These are phyloP conservation scores for Phytophthora megakarya DNA, from an alignment of 352 stramenopile species.

Conservation along the genomic window DNA sequence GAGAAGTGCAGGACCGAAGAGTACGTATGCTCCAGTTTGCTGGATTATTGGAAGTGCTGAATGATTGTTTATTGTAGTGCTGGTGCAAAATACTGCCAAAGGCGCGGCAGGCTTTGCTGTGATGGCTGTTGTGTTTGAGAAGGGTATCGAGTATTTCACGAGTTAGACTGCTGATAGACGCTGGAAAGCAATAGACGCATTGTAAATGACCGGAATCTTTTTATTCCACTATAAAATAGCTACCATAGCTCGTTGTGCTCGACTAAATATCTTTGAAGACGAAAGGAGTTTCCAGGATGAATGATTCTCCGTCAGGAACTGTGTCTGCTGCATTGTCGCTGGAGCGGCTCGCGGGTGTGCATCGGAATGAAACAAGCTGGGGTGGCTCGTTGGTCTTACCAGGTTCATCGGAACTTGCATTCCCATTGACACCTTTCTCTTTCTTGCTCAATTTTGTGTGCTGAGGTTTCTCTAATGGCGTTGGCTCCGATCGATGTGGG, in stretches of 20 bases:
- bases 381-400: conserved; percentile 16
- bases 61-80: conserved; percentile 42
- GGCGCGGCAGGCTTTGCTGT: conserved; percentile 77
- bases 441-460: conserved; percentile 24
- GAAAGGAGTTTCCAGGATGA: conserved; percentile 54
- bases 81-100: conserved; percentile 75
- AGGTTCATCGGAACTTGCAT: conserved; percentile 1
- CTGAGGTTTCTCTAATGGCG: conserved; percentile 15
- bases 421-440: conserved; percentile 18
- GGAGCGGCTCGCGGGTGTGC: conserved; percentile 39
- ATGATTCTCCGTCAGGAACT: conserved; percentile 40
- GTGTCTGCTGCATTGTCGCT: conserved; percentile 36
- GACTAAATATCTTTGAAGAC: conserved; percentile 39
- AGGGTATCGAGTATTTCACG: conserved; percentile 70
- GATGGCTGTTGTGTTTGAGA: conserved; percentile 89
- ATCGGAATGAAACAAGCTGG: conserved; percentile 57
- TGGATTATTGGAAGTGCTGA: neutral
- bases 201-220: too few species aligned
- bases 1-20: conserved; percentile 57
- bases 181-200: conserved; percentile 27
- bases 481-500: neutral
- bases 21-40: conserved; percentile 36
- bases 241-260: neutral
- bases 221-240: conserved; percentile 27
- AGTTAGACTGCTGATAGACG: conserved; percentile 29